Evolutionary conservation across 768 basidiomycete species (phyloP).

Genomic region (Calocybe indica): DNA sequence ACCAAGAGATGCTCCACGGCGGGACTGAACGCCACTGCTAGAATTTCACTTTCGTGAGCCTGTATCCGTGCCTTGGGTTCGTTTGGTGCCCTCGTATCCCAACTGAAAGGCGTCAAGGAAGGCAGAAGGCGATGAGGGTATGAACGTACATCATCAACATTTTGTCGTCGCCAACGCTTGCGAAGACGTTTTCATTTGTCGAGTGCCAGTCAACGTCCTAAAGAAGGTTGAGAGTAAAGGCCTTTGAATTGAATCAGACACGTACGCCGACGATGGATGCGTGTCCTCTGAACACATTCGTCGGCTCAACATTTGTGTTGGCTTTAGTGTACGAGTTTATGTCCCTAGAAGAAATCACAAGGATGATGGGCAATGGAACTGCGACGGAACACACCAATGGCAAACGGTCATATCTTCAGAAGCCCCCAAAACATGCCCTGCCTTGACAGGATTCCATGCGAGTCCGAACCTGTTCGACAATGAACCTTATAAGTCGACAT

Average conservation of each 20-base stretch:
- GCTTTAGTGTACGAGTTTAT: constrained; percentile 81
- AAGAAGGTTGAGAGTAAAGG: constrained; percentile 1
- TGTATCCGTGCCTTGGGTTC: constrained; percentile 69
- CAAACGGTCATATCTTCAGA: constrained; percentile 97
- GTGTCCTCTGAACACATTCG: constrained; percentile 81
- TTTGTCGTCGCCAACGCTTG: constrained; percentile 94
- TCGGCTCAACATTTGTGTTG: constrained; percentile 77
- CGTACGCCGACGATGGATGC: constrained; percentile 87
- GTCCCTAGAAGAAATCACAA: constrained; percentile 56
- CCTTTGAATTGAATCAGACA: constrained; percentile 6
- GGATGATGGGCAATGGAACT: constrained; percentile 1
- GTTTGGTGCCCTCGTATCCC: constrained; percentile 80
- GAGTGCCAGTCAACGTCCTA: constrained; percentile 98
- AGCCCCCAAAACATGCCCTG: constrained; percentile 83
- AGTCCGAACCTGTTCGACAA: constrained; percentile 68
- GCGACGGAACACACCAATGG: constrained; percentile 59
- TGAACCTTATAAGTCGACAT: not conserved
- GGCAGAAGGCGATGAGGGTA: not conserved
- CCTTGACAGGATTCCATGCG: constrained; percentile 83
- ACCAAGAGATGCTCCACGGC: constrained; percentile 71
- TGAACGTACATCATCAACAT: constrained; percentile 81
- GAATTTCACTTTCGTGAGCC: constrained; percentile 88
- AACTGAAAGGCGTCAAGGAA: constrained; percentile 40
- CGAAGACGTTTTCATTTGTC: constrained; percentile 76
- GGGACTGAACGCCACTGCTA: constrained; percentile 88